Evolutionary conservation across 441 rosid species (phyloP).

Genomic region (Corymbia citriodora): DNA sequence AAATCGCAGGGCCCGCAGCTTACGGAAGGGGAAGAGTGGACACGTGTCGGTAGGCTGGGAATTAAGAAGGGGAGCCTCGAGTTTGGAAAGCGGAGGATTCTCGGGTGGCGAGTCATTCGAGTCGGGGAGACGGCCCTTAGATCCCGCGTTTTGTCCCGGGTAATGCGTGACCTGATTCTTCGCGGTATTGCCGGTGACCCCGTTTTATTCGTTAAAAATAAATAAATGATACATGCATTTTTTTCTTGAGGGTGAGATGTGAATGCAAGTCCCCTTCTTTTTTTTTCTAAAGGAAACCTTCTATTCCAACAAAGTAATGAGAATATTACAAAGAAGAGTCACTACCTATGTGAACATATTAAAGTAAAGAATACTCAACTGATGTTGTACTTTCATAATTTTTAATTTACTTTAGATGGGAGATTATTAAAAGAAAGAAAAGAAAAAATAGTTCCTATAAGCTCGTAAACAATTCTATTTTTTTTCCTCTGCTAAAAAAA

Average conservation of each 20-base stretch:
- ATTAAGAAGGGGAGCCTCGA: fast-evolving
- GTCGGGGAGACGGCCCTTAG: constrained; percentile 10
- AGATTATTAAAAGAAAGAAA: no score
- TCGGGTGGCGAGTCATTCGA: neutral
- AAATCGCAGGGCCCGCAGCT: neutral
- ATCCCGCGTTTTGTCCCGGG: constrained; percentile 28
- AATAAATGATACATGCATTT: neutral
- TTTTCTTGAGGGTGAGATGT: neutral
- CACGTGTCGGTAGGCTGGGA: neutral
- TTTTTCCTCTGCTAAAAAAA: no score
- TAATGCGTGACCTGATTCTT: neutral
- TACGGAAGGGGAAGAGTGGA: neutral
- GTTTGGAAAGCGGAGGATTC: neutral
- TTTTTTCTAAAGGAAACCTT: neutral
- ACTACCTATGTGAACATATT: neutral
- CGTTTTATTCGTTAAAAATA: neutral
- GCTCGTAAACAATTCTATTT: no score
- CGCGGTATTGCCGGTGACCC: neutral
- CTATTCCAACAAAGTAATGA: neutral
- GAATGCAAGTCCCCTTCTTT: neutral
- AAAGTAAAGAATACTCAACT: neutral
- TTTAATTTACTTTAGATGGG: neutral
- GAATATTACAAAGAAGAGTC: neutral
- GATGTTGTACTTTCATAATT: neutral
- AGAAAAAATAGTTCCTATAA: no score